Base-by-base conservation (phyloP, 345 rosid species). In the Erucastrum elatum region DNA sequence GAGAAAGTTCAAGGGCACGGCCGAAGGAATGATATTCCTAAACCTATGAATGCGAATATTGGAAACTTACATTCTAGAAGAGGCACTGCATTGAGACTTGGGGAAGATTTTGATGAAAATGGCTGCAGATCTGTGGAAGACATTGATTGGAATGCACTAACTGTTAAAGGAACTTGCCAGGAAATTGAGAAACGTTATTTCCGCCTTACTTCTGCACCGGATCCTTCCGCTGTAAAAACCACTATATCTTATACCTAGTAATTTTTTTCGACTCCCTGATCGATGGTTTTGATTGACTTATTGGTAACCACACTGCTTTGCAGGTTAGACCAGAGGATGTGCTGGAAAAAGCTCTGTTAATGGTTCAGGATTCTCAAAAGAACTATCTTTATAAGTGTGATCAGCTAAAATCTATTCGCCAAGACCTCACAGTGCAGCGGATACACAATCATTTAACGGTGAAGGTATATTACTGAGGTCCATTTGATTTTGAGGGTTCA, bases 241-340 rank as follows among this genome's bases (percentile, higher is more conserved):
- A 65, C 33, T 75, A 71, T 75, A 71, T 74, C 77, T 84, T 59
- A 31, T 82, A 53, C 53, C 41, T 31, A 21, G 69, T 17, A 16
- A 59, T 71, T 35, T 53, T 53, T 34, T 3, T 75, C 10, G 15
- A 53, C 68, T 59, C 75, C 51, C 6, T 51, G 58, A 51, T 25
- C 15, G 11, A 15, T 53, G 26, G 3, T 53, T 53, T 53, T 67
- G 8, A 67, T 44, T 3, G 67, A 77, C 71, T 35, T 16, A 3
- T 21, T 46, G 64, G 58, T 4, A 70, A 77, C 58, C 71, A 12
- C 74, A 53, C 34, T 68, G 73, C 59, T 67, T 73, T 80, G 71
- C 88, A 96, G 99, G 99, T 96, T 66, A 90, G 99, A 73, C 97
- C 99, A 70, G 99, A 93, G 86, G 98, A 91, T 72, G 95, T 93